Base-by-base conservation (phyloP, 108 stramenopile species). In the Mayamaea pseudoterrestris region DNA sequence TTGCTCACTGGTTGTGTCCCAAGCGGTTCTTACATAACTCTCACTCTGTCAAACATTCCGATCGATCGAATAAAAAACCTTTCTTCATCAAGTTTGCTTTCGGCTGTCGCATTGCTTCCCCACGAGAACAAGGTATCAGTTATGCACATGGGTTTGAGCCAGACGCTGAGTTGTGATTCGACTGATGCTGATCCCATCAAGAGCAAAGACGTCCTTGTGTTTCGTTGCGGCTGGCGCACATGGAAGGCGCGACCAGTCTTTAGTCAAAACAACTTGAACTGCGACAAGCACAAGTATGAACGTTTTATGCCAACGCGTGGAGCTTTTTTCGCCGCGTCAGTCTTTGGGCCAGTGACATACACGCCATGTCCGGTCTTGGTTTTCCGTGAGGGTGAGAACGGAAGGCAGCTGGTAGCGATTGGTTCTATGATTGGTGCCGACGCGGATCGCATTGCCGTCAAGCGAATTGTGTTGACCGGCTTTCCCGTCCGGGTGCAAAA, bases 241-340 rank as follows among this genome's bases (percentile, higher is more conserved):
- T 96, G 92, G 85, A 60, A 72, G 35, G 80, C 66, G 5, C 73
- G 92, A 24, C 96, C 99, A 1, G 65, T 96, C 6, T 99, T 98
- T 64, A 88, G 85, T 11, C 91, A 97, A 65, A 69, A 90, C 57
- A 93, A 92, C 57, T 62, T 97, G 20, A 97, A 99, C 47, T 83
- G 95, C 55, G 96, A 98, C 76, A 98, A 97, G 68, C 94, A 94
- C 74, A 96, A 97, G 73, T 95, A 93, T 50, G 93, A 93, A 62
- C 68, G 96, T 23, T 98, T 87, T 68, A 65, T 96, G 72, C 94
- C 90, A 22, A 57, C 65, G n/a, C 77, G 65, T 27, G 86, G 90
- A 27, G 68, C 77, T 14, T 94, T 81, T 68, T 76, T 91, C 56
- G 94, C 90, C 0, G 85, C 83, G 24, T 88, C 83, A 29, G 83